Evolutionary conservation across 2,329 filamentous ascomycete species (phyloP), one percentile per base, ranked within the genome.

Genomic region (Exophiala oligosperma): DNA sequence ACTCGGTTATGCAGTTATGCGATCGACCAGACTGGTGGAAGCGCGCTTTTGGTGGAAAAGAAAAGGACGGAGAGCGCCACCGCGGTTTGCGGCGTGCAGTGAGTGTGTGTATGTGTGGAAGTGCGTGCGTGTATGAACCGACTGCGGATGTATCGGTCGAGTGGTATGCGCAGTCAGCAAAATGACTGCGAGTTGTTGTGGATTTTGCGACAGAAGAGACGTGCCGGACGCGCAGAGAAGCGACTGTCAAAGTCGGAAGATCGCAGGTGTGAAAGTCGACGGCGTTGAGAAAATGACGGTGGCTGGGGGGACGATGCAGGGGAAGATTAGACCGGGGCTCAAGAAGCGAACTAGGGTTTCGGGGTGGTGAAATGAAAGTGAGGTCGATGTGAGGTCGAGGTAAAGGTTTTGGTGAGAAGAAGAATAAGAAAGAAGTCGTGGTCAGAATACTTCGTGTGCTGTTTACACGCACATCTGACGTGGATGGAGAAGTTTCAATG

Each of bases 211-310:
- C 60, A 40, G 47, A 6, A 41, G 29, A 49, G 40, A 52, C 50
- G 60, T 62, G 60, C 49, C 44, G 51, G 51, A 57, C 57, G 60
- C 57, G 60, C 56, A 55, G 56, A 55, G 56, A 17, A 49, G 32
- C 40, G 23, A 43, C 51, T 40, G 46, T 50, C 56, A 43, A 43
- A 58, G 43, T 35, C 51, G 50, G 50, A 32, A 56, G 54, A 35
- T 51, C 55, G 54, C 50, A 55, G 54, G 28, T n/a, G 50, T 29
- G 29, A 35, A 40, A 54, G 54, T 50, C 24, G 24, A 53, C 54
- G 52, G 53, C 37, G 56, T 26, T 47, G 55, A 37, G 49, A 61
- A 60, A 63, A 63, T 61, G 52, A 55, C 40, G 61, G 61, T 63
- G 61, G 61, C 61, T 63, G 61, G 61, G 61, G 61, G 28, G 61